phyloP scores from a whole-genome alignment of 2,329 filamentous ascomycete genomes.

The Colletotrichum camelliae region DNA sequence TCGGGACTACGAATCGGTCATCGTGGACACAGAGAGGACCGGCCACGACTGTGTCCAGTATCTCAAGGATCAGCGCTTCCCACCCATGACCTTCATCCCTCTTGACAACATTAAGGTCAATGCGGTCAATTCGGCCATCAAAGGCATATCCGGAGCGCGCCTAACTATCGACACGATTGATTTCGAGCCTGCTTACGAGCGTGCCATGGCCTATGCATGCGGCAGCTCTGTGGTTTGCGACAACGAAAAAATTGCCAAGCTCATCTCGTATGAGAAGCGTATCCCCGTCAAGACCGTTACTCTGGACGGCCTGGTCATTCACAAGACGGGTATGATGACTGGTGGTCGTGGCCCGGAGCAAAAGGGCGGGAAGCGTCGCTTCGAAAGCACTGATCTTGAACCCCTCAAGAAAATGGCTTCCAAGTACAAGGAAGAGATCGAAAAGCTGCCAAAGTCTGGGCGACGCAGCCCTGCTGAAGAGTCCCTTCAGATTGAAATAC shows the following conservation, averaged over 20 bases:
- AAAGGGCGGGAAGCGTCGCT: slow-evolving; percentile 78
- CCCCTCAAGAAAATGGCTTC: slow-evolving; percentile 79
- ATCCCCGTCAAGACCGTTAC: slow-evolving; percentile 95
- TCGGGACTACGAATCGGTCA: slow-evolving; percentile 89
- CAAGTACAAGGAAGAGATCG: slow-evolving; percentile 78
- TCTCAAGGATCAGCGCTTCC: slow-evolving; percentile 85
- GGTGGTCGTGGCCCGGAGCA: slow-evolving; percentile 83
- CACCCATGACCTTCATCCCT: slow-evolving; percentile 92
- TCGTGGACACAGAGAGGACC: slow-evolving; percentile 94
- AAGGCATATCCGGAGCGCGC: slow-evolving; percentile 84
- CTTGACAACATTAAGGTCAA: slow-evolving; percentile 97
- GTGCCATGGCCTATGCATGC: slow-evolving; percentile 93
- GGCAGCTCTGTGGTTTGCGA: slow-evolving; percentile 96
- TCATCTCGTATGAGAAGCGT: slow-evolving; percentile 83
- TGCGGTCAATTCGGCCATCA: slow-evolving; percentile 86
- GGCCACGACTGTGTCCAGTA: slow-evolving; percentile 94
- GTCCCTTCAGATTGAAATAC: slow-evolving; percentile 77
- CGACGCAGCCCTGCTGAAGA: slow-evolving; percentile 81
- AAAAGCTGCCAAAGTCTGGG: slow-evolving; percentile 79
- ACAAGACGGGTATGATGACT: slow-evolving; percentile 96
- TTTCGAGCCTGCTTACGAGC: slow-evolving; percentile 85
- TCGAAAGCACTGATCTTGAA: slow-evolving; percentile 89
- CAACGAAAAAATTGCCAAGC: slow-evolving; percentile 82
- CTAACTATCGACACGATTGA: slow-evolving; percentile 96
- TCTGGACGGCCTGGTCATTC: slow-evolving; percentile 93